A percentile compares a stretch with the other conserved stretches of the same genome.
These are phyloP conservation scores for Leccinum fibrillosum DNA, from an alignment of 768 basidiomycete genomes.

Conservation along the genomic window DNA sequence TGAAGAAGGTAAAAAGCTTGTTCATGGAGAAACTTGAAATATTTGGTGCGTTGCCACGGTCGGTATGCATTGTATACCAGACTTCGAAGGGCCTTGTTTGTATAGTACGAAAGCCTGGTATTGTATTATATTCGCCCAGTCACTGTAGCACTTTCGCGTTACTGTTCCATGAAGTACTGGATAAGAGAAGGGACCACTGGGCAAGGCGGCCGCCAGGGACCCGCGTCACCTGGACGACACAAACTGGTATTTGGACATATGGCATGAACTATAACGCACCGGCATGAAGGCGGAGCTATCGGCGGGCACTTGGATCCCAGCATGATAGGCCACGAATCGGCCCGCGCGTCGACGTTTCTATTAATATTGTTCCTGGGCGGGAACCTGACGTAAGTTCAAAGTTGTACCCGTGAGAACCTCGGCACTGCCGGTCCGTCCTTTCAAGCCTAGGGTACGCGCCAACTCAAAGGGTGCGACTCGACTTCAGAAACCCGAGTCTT, in stretches of 20 bases:
- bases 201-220: neutral
- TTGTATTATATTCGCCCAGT: slow-evolving; percentile 3
- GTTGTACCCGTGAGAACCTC: neutral
- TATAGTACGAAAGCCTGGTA: slow-evolving; percentile 4
- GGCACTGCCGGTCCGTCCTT: neutral
- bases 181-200: neutral
- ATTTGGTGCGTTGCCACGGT: neutral
- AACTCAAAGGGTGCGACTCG: neutral
- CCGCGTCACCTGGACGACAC: neutral
- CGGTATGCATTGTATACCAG: slow-evolving; percentile 2
- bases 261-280: neutral
- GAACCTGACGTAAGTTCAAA: neutral
- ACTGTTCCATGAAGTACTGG: neutral
- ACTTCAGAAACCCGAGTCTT: neutral
- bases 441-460: neutral
- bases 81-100: neutral
- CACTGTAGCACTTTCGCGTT: neutral
- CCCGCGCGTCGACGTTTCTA: no score
- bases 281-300: neutral
- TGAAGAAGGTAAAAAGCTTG: slow-evolving; percentile 25
- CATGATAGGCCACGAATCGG: no score
- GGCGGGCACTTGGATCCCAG: no score
- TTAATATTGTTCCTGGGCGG: no score
- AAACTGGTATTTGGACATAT: neutral
- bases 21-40: slow-evolving; percentile 25